Base-by-base conservation (phyloP, 371 early-diverging fungal genomes). In the Mortierella sp. region DNA sequence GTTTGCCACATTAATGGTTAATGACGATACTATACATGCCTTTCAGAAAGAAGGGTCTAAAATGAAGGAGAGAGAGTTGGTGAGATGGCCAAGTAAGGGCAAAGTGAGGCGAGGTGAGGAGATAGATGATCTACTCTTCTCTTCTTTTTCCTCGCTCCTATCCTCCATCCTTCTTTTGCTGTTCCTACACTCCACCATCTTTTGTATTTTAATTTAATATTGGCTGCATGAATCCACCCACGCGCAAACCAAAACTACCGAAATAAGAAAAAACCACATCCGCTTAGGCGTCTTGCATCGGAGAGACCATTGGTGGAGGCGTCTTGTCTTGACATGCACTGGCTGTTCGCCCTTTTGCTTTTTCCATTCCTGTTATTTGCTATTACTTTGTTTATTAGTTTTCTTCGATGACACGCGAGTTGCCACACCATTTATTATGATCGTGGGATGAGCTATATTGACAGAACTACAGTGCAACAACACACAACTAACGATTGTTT, bases 181-280 rank as follows among this genome's bases (percentile, higher is more conserved):
- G 13, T 47, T 14, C 41, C 19, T 31, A 41, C 47, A 41, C 47
- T 16, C 34, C 47, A 31, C 39, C n/a, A 34, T 67, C 68, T 58
- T 7, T 47, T 58, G 29, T 29, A 58, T 58, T 58, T 66, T 44
- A 29, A 41, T 14, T 66, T 44, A 43, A 64, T 66, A 64, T 66
- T 26, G n/a, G 19, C 58, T 58, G 58, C 58, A 58, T 58, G 58
- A 31, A 19, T 55, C 58, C 58, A 55, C 55, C 64, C 64, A 39
- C 64, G 43, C 39, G 40, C 39, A 41, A 64, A 64, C 39, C 39
- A 64, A 41, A 64, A 64, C 64, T 22, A 39, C 41, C 64, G 26
- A 64, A 14, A 34, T 24, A 64, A 64, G 39, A 34, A 64, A 64
- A 64, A 64, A 64, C 39, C 58, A 58, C 58, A 58, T 58, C 58